A percentile compares a stretch with the other conserved stretches of the same genome.
Conservation (phyloP, 2,329 filamentous ascomycete genomes). For the Aspergillus niger region DNA sequence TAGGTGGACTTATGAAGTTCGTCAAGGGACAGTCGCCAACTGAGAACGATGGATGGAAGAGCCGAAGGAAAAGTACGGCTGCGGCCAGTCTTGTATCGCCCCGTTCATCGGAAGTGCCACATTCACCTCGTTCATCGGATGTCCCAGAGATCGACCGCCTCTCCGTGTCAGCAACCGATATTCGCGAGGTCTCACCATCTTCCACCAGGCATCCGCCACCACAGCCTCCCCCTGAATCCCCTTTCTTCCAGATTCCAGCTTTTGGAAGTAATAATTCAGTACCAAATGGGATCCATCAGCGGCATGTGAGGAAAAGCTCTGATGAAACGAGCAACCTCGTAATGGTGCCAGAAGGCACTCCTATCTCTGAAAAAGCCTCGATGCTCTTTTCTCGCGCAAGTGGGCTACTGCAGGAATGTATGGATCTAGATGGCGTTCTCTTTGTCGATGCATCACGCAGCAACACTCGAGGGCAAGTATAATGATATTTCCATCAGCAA, state of each 20-base stretch:
- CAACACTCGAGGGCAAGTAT: constrained; percentile 25
- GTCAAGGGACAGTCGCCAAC: constrained; percentile 40
- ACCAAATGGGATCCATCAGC: constrained; percentile 5
- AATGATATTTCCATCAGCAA: not conserved
- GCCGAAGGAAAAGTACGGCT: not conserved
- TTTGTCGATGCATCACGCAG: constrained; percentile 28
- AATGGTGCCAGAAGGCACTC: constrained; percentile 13
- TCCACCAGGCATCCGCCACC: not conserved
- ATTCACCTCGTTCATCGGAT: not conserved
- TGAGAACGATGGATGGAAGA: not conserved
- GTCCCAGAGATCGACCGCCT: constrained; percentile 7
- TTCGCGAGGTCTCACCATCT: not conserved
- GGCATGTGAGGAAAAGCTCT: constrained; percentile 13
- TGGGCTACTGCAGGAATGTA: constrained; percentile 42
- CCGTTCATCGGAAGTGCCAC: constrained; percentile 7
- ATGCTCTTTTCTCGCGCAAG: constrained; percentile 47
- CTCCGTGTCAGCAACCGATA: constrained; percentile 1
- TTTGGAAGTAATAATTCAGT: not conserved
- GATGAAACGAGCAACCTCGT: constrained; percentile 16
- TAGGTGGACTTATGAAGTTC: constrained; percentile 54
- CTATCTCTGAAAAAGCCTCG: constrained; percentile 15
- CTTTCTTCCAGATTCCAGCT: constrained; percentile 7
- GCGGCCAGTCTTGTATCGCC: not conserved
- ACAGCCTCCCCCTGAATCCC: not conserved
- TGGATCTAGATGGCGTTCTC: constrained; percentile 42